Base-by-base conservation (phyloP, 257 asterid genomes). In the Solanum rostratum region DNA sequence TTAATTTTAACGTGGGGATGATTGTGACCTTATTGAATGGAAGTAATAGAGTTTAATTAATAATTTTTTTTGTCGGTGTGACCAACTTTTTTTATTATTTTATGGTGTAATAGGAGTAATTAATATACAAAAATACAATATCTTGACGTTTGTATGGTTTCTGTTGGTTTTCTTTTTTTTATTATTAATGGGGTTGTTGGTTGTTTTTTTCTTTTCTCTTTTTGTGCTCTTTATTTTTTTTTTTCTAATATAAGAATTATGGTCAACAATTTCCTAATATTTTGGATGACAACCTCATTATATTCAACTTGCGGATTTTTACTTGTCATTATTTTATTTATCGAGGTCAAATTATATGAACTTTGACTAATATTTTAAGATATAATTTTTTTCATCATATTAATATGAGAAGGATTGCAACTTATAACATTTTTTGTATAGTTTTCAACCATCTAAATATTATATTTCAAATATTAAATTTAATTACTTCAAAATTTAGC, bases 11-110 rank as follows among this genome's bases (percentile, higher is more conserved):
- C 20, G 50, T 43, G 53, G 45, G 33, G 24, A 57, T 52, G 87
- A 80, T 57, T 79, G 65, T 19, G 71, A 78, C 79, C 62, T 10
- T n/a, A 54, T 43, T 46, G 11, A 11, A 39, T 16, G 20, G 30
- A 60, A 79, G 66, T 57, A 27, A 27, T 76, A 78, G 1, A 27
- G 24, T 0, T 16, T 78, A 27, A 78, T 49, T 49, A 50, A 69
- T 16, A 5, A 24, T 13, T 14, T 46, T 50, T 3, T 49, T 69
- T 82, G 85, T 84, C 88, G 88, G 84, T 88, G 88, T 10, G 53
- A n/a, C 59, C 22, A 12, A 53, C 20, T 53, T 8, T 53, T 74
- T 46, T 6, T 29, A 41, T 45, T 12, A 73, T 85, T 55, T 14
- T 84, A 71, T 83, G 76, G 4, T 15, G 30, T 43, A n/a, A 57